Evolutionary conservation across 2,329 filamentous ascomycete species (phyloP).

Genomic region (Pyrenochaeta sp.): DNA sequence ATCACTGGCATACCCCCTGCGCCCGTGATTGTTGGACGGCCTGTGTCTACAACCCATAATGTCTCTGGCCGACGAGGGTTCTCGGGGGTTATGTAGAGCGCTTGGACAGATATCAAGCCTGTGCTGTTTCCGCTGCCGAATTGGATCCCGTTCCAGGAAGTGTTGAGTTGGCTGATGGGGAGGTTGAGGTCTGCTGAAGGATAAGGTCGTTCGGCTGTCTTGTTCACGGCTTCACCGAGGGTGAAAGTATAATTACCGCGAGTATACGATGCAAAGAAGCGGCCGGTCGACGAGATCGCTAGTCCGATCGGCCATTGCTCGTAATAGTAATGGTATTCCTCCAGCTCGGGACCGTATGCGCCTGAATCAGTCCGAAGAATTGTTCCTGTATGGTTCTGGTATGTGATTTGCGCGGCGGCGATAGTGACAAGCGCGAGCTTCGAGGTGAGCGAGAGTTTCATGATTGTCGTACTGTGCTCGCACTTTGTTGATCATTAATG

Average conservation of each 20-base stretch:
- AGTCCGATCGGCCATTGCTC: constrained; percentile 60
- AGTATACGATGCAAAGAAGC: constrained; percentile 61
- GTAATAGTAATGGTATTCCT: constrained; percentile 59
- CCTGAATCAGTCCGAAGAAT: constrained; percentile 56
- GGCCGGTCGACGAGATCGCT: constrained; percentile 58
- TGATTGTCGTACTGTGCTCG: not conserved
- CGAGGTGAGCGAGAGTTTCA: not conserved
- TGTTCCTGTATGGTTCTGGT: constrained; percentile 36
- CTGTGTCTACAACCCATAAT: constrained; percentile 63
- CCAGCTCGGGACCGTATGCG: constrained; percentile 57
- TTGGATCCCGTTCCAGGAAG: constrained; percentile 53
- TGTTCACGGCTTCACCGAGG: constrained; percentile 57
- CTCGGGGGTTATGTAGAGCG: constrained; percentile 57
- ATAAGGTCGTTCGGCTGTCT: constrained; percentile 58
- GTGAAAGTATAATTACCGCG: constrained; percentile 58
- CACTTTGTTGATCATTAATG: not conserved
- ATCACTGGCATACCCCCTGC: constrained; percentile 40
- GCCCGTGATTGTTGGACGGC: constrained; percentile 48
- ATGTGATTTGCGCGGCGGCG: constrained; percentile 16
- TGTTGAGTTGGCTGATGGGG: constrained; percentile 55
- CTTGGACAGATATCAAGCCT: constrained; percentile 60
- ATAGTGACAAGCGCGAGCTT: not conserved
- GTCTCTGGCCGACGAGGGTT: constrained; percentile 41
- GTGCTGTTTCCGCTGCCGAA: constrained; percentile 57
- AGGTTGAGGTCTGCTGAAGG: constrained; percentile 54